Evolutionary conservation across 306 rosid species (phyloP), one percentile per base, ranked within the genome.

Genomic region (Lotus japonicus): DNA sequence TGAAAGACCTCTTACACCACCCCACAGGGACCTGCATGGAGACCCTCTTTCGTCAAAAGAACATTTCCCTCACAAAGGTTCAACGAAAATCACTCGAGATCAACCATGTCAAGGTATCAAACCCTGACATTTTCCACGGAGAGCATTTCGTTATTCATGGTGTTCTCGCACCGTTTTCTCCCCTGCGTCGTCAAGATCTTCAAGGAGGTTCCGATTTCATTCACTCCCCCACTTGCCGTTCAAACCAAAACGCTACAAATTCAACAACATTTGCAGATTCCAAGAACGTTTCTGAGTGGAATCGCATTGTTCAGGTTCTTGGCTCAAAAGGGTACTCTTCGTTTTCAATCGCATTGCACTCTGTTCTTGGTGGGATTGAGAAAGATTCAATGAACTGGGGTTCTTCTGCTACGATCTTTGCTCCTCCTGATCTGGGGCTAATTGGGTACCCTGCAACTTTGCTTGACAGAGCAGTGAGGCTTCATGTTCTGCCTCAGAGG

Each of bases 401-500:
- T 35, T 81, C 83, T 35, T 81, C 83, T 1, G 76, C 39, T 1
- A 92, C 98, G 1, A 58, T 92, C 8, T 92, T 89, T 38, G 91
- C 86, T 43, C 98, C 98, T 14, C 88, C 83, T 7, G 85, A 79
- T 63, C 70, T 87, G 56, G 50, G 59, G 6, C 14, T 84, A 1
- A 51, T 82, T 0, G 76, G 79, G 14, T 35, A 64, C 66, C 80
- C 89, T 58, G 66, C 76, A 0, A 38, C 60, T 7, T 45, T 81
- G 58, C 85, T 89, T 64, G 71, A 79, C 48, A 82, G 77, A 64
- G 67, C 80, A 2, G 92, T 92, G 81, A 82, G 88, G 79, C 42
- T 89, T 51, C 98, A 92, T 26, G 77, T 92, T 2, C 77, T 92
- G 43, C 89, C 96, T n/a, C 82, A 71, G 70, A 87, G 79, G 80